Conservation (phyloP, 257 asterid species). For the Gentiana straminea region DNA sequence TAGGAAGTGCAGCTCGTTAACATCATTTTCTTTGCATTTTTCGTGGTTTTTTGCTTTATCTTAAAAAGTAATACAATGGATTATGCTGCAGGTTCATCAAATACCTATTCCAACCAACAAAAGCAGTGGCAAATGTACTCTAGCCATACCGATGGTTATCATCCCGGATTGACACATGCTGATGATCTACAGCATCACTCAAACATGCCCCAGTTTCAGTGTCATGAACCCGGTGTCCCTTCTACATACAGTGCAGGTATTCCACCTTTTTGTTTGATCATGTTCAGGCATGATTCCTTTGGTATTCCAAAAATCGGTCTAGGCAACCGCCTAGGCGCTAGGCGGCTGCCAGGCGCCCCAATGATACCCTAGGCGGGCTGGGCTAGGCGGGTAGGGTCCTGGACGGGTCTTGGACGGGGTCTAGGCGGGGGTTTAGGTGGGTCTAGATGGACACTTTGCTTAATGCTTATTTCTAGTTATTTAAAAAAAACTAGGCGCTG, state of each 20-base stretch:
- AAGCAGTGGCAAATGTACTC: constrained; percentile 5
- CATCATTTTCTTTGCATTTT: constrained; percentile 3
- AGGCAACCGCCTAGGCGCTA: too few relatives aligned
- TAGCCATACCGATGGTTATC: constrained; percentile 1
- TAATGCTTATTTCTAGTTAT: too few relatives aligned
- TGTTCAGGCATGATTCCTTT: constrained; percentile 1
- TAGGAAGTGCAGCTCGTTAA: background rate
- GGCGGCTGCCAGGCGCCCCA: too few relatives aligned
- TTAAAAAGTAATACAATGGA: constrained; percentile 1
- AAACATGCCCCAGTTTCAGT: constrained; percentile 6
- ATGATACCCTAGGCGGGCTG: too few relatives aligned
- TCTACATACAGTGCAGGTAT: constrained; percentile 7
- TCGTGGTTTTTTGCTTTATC: constrained; percentile 10
- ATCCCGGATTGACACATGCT: background rate
- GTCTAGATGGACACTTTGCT: too few relatives aligned
- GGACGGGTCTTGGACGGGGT: too few relatives aligned
- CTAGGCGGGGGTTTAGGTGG: too few relatives aligned
- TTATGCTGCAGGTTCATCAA: background rate
- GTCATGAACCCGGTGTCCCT: constrained; percentile 4
- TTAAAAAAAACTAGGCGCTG: too few relatives aligned
- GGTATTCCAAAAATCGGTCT: too few relatives aligned
- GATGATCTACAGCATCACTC: constrained; percentile 7
- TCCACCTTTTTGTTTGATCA: background rate
- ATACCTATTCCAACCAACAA: constrained; percentile 1
- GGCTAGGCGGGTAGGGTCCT: too few relatives aligned